Evolutionary conservation across 805 yeast genomes (phyloP).

Genomic region (Saturnispora dispora): DNA sequence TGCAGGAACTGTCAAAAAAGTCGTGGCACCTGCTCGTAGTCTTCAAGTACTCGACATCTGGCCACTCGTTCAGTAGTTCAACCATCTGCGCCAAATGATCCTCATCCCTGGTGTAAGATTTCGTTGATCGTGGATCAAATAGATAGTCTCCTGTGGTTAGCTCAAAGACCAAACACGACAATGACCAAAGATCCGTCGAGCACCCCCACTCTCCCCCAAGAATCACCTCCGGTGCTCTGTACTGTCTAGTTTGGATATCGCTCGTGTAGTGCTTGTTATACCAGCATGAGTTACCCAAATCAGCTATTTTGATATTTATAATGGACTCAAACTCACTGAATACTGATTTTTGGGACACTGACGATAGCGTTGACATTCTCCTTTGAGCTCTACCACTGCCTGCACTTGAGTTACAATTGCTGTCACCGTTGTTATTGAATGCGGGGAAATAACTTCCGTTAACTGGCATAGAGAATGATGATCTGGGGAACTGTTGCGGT

Average conservation of each 20-base stretch:
- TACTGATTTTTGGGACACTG: constrained; percentile 10
- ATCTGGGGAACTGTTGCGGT: neutral
- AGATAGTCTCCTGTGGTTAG: constrained; percentile 52
- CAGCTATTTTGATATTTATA: constrained; percentile 51
- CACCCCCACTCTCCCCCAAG: constrained; percentile 55
- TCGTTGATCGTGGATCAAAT: constrained; percentile 50
- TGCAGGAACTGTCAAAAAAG: constrained; percentile 31
- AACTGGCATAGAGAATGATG: neutral
- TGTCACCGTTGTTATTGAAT: neutral
- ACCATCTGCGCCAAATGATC: constrained; percentile 57
- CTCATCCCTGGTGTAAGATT: constrained; percentile 42
- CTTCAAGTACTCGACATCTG: constrained; percentile 31
- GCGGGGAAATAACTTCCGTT: neutral
- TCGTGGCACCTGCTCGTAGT: constrained; percentile 33
- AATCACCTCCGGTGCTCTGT: constrained; percentile 56
- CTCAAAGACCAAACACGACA: constrained; percentile 51
- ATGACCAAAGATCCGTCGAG: constrained; percentile 53
- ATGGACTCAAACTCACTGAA: constrained; percentile 25
- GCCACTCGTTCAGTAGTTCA: constrained; percentile 36
- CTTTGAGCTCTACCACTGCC: neutral
- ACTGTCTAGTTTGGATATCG: constrained; percentile 62
- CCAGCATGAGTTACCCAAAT: constrained; percentile 66
- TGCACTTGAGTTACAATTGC: neutral
- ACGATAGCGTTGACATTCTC: constrained; percentile 28
- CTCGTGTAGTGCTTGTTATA: constrained; percentile 52